Evolutionary conservation across 768 basidiomycete genomes (phyloP), one percentile per base, ranked within the genome.

Genomic region (Gymnopilus dilepis): DNA sequence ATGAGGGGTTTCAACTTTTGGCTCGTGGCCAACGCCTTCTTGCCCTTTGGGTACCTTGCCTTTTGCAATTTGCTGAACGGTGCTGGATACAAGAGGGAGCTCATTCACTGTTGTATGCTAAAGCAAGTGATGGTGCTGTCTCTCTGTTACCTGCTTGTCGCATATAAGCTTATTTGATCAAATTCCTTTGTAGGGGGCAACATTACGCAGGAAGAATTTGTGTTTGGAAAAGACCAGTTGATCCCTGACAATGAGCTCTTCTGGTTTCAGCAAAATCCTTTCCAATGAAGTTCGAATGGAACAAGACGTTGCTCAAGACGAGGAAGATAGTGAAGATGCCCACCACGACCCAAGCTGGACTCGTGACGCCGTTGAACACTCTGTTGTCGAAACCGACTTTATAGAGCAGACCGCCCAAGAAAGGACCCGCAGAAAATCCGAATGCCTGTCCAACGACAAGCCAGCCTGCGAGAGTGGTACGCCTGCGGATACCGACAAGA

Each of bases 281-380:
- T 42, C n/a, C 40, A n/a, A n/a, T n/a, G n/a, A n/a, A n/a, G n/a
- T n/a, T n/a, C n/a, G n/a, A n/a, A n/a, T 82, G 72, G 60, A 79
- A 84, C 58, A 73, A 76, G n/a, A 67, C 52, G 12, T 56, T 56
- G 54, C 69, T 68, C 19, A 70, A 64, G 1, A 73, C 70, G 82
- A 85, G 86, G 71, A 87, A 88, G 11, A 79, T 65, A 5, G 73
- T 69, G 81, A 86, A 89, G 8, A 82, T 66, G 12, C 28, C 68
- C 0, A 84, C 83, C 84, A 89, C 86, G 54, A 87, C 61, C 87
- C 88, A 90, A 1, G 81, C 86, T 0, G 87, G 88, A 63, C 86
- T 85, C 2, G 87, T 88, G 64, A 80, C 86, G 4, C 88, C 88
- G 65, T 91, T 90, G 76, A 88, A 90, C 5, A 89, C 65, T 0